These are phyloP conservation scores for Tremella yokohamensis DNA, from an alignment of 768 basidiomycete genomes.

Conservation along the genomic window DNA sequence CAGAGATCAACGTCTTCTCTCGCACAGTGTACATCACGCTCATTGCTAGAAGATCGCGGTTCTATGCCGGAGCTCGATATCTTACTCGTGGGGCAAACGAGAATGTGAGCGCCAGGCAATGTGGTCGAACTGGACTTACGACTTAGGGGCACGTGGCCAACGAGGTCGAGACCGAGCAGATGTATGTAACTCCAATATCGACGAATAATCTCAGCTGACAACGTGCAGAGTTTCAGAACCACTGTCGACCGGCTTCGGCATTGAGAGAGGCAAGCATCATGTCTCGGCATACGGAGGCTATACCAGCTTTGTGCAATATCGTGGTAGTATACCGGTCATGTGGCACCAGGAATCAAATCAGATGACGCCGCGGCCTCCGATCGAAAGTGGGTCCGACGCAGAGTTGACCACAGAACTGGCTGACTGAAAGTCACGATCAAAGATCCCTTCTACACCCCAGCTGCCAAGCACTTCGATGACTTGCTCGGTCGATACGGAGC, in stretches of 20 bases:
- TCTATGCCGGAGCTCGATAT: constrained; percentile 93
- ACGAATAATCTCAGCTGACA: neutral
- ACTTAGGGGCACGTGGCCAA: constrained; percentile 92
- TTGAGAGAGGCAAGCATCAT: neutral
- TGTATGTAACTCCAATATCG: constrained; percentile 49
- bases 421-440: constrained; percentile 70
- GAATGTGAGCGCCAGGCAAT: constrained; percentile 59
- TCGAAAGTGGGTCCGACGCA: constrained; percentile 69
- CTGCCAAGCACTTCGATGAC: constrained; percentile 87
- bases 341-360: constrained; percentile 93
- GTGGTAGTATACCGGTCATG: constrained; percentile 91
- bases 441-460: constrained; percentile 92
- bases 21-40: constrained; percentile 87
- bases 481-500: constrained; percentile 84
- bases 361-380: constrained; percentile 89
- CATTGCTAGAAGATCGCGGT: constrained; percentile 89
- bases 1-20: constrained; percentile 85
- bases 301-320: constrained; percentile 93
- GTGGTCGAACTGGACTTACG: neutral
- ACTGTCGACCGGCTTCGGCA: constrained; percentile 40
- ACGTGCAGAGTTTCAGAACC: constrained; percentile 46
- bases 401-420: constrained; percentile 7
- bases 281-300: constrained; percentile 63
- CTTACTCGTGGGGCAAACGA: constrained; percentile 91
- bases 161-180: constrained; percentile 98